A percentile compares a stretch with the other conserved stretches of the same genome.
Conservation (phyloP, 2,329 filamentous ascomycete genomes). For the Epichloe elymi region DNA sequence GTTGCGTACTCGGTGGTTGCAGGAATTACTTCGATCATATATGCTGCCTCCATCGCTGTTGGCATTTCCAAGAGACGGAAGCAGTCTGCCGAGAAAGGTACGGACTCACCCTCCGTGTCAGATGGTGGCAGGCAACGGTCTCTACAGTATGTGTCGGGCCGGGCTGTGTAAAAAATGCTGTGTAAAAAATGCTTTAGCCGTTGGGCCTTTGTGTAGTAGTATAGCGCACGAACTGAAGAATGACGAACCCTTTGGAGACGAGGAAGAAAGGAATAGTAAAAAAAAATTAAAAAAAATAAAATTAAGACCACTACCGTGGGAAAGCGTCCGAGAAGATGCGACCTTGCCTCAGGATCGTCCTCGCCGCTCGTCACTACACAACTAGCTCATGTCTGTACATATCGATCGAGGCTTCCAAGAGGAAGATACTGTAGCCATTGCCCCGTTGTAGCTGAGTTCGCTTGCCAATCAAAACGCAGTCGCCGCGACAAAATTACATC, state of each 20-base stretch:
- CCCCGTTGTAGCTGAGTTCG: too few relatives aligned
- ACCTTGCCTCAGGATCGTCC: too few relatives aligned
- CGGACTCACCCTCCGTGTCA: neutral
- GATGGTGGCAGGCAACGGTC: neutral
- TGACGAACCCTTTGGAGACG: too few relatives aligned
- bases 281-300: neutral
- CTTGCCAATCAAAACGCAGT: neutral
- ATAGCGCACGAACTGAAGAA: too few relatives aligned
- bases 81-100: neutral
- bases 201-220: too few relatives aligned
- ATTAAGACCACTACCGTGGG: neutral
- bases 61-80: neutral
- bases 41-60: slow-evolving; percentile 18
- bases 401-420: too few relatives aligned
- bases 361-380: too few relatives aligned
- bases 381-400: too few relatives aligned
- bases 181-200: neutral
- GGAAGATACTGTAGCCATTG: too few relatives aligned
- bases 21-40: slow-evolving; percentile 32
- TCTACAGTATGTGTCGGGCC: neutral
- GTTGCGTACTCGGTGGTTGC: slow-evolving; percentile 45
- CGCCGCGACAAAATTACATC: neutral
- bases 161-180: neutral
- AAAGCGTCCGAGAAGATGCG: too few relatives aligned
- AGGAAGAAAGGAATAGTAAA: neutral